Percentiles rank a stretch among this genome's conserved stretches.
phyloP scores from a whole-genome alignment of 352 stramenopile genomes.

The Phytophthora boehmeriae region DNA sequence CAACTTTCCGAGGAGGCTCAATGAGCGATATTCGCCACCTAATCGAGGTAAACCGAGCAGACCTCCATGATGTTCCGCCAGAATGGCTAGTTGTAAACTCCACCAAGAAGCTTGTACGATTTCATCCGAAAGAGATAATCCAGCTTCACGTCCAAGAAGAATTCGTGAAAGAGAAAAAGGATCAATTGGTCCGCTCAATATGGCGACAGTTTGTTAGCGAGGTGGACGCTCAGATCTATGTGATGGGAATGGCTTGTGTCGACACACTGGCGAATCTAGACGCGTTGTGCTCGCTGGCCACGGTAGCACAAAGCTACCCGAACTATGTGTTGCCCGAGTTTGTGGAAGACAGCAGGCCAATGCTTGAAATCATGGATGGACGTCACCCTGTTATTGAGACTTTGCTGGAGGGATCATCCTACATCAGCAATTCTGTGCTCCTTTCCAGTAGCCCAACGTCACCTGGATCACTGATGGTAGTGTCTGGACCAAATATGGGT shows the following conservation, averaged over 20 bases:
- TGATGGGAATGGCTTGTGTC: slow-evolving; percentile 45
- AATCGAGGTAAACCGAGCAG: slow-evolving; percentile 31
- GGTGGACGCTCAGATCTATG: slow-evolving; percentile 45
- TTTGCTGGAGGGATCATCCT: slow-evolving; percentile 34
- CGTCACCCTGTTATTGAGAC: slow-evolving; percentile 68
- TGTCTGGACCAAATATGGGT: slow-evolving; percentile 88
- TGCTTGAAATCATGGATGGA: slow-evolving; percentile 53
- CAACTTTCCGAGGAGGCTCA: slow-evolving; percentile 30
- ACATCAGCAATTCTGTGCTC: slow-evolving; percentile 44
- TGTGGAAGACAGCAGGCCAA: slow-evolving; percentile 21
- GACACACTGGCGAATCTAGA: slow-evolving; percentile 63
- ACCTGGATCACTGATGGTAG: slow-evolving; percentile 35
- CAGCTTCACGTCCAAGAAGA: slow-evolving; percentile 42
- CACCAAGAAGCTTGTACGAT: slow-evolving; percentile 47
- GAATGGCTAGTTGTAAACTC: slow-evolving; percentile 57
- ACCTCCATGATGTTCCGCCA: slow-evolving; percentile 31
- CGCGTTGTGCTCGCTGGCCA: slow-evolving; percentile 62
- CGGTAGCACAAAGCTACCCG: slow-evolving; percentile 45
- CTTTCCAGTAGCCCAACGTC: slow-evolving; percentile 18
- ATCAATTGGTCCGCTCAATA: slow-evolving; percentile 31
- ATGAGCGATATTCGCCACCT: slow-evolving; percentile 35
- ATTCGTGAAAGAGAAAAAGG: slow-evolving; percentile 37
- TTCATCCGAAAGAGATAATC: slow-evolving; percentile 43
- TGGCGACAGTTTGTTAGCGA: slow-evolving; percentile 50
- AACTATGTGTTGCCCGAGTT: slow-evolving; percentile 49